A percentile compares a stretch with the other conserved stretches of the same genome.
These are phyloP conservation scores for Pelargonium myrrhifolium DNA, from an alignment of 441 rosid species.

Conservation along the genomic window DNA sequence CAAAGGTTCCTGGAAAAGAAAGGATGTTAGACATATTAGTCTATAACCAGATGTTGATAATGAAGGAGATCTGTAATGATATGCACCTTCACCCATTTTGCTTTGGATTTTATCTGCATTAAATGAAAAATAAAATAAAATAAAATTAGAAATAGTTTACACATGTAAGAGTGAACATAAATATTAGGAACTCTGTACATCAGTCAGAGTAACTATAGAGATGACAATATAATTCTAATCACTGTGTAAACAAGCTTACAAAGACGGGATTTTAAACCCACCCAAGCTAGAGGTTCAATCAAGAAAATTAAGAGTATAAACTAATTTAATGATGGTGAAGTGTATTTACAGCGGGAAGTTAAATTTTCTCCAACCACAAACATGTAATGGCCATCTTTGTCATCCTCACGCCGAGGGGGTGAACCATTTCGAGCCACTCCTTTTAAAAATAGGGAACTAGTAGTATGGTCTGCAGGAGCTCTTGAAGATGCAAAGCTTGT, in stretches of 20 bases:
- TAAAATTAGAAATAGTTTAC: neutral
- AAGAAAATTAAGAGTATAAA: neutral
- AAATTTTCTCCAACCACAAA: conserved; percentile 66
- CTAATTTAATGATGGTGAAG: conserved; percentile 9
- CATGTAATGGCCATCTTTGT: conserved; percentile 85
- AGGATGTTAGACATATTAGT: neutral
- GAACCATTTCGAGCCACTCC: conserved; percentile 52
- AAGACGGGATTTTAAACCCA: neutral
- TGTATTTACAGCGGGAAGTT: conserved; percentile 59
- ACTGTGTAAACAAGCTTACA: too few relatives aligned
- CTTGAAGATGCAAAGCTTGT: conserved; percentile 70
- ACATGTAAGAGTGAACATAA: conserved; percentile 20
- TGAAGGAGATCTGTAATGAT: neutral
- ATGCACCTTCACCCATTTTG: conserved; percentile 97
- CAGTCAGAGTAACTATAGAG: too few relatives aligned
- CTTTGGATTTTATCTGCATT: conserved; percentile 66
- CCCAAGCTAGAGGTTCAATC: neutral
- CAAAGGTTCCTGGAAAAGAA: conserved; percentile 61
- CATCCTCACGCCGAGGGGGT: conserved; percentile 93
- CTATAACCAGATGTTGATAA: neutral
- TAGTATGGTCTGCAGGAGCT: conserved; percentile 38
- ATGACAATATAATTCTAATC: too few relatives aligned
- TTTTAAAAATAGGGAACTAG: conserved; percentile 38
- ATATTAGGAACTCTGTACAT: neutral
- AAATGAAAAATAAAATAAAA: neutral